Conservation (phyloP, 139 green algal species). For the Diplosphaera chodatii region DNA sequence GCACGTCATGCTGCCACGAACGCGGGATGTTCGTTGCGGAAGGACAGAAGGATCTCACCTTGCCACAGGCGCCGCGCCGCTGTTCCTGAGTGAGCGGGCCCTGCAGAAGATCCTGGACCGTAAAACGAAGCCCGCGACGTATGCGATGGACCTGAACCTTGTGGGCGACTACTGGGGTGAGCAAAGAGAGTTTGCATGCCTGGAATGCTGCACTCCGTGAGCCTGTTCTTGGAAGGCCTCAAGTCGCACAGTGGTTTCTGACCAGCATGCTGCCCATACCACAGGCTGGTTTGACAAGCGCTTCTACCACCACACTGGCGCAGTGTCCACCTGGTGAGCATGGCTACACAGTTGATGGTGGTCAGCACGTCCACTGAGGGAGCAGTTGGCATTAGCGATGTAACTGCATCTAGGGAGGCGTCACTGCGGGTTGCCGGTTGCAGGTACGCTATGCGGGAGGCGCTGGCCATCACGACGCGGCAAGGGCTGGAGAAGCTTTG, state of each 20-base stretch:
- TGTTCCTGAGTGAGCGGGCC: slow-evolving; percentile 67
- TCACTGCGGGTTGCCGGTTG: background rate
- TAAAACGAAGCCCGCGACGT: slow-evolving; percentile 69
- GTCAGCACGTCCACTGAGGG: background rate
- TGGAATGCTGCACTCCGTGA: too few relatives aligned
- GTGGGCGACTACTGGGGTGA: slow-evolving; percentile 47
- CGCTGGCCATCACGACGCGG: slow-evolving; percentile 68
- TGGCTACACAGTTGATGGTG: background rate
- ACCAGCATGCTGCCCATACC: too few relatives aligned
- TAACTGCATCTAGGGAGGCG: too few relatives aligned
- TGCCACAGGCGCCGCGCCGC: slow-evolving; percentile 50
- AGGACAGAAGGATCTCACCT: background rate
- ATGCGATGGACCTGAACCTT: slow-evolving; percentile 85
- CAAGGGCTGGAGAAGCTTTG: slow-evolving; percentile 62
- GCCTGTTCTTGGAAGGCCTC: too few relatives aligned
- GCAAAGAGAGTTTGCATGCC: background rate
- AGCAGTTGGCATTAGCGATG: too few relatives aligned
- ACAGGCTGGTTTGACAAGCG: slow-evolving; percentile 67
- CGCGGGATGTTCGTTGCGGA: too few relatives aligned
- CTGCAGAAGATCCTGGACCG: slow-evolving; percentile 68
- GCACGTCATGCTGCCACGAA: background rate
- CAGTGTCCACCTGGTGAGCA: slow-evolving; percentile 56
- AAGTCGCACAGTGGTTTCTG: too few relatives aligned
- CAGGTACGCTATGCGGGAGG: slow-evolving; percentile 82
- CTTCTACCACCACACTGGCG: slow-evolving; percentile 79